Evolutionary conservation across 805 yeast genomes (phyloP), one percentile per base, ranked within the genome.

Genomic region (Starmerella asiatica): DNA sequence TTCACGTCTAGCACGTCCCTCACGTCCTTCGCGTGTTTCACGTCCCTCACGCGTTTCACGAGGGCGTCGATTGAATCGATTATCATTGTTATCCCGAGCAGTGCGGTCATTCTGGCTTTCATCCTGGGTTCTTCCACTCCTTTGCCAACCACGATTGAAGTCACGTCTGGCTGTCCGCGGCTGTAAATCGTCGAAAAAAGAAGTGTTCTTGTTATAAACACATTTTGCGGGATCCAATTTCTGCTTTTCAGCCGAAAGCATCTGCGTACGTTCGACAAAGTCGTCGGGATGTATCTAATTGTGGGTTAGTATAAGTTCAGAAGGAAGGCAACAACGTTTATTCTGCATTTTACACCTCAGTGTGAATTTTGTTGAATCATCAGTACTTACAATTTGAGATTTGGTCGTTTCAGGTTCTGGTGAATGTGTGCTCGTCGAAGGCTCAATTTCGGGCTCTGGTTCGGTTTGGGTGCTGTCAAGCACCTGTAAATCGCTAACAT

Each of bases 401-500:
- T 18, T 7, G 12, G 8, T n/a, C 31, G 31, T 7, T 24, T 24
- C 9, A 9, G 12, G 28, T 14, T 24, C 12, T 14, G 28, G 28
- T 14, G 12, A 24, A 9, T 24, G 28, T 24, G 28, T 24, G 9
- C 28, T 24, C 14, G n/a, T n/a, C n/a, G n/a, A n/a, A n/a, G n/a
- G n/a, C n/a, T n/a, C n/a, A n/a, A n/a, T n/a, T n/a, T n/a, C n/a
- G n/a, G n/a, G n/a, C n/a, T n/a, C n/a, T n/a, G n/a, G n/a, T n/a
- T n/a, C n/a, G n/a, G n/a, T n/a, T n/a, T n/a, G n/a, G n/a, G n/a
- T n/a, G n/a, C 67, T 68, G 46, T 85, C 96, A 54, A 88, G 68
- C 40, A 91, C 91, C 49, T 75, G 75, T 59, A 91, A 68, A 54
- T 81, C 94, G 61, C 82, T 80, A 18, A 91, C 96, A 53, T 88